Evolutionary conservation across 495 filamentous ascomycete genomes (phyloP).

Genomic region (Pseudevernia furfuracea): DNA sequence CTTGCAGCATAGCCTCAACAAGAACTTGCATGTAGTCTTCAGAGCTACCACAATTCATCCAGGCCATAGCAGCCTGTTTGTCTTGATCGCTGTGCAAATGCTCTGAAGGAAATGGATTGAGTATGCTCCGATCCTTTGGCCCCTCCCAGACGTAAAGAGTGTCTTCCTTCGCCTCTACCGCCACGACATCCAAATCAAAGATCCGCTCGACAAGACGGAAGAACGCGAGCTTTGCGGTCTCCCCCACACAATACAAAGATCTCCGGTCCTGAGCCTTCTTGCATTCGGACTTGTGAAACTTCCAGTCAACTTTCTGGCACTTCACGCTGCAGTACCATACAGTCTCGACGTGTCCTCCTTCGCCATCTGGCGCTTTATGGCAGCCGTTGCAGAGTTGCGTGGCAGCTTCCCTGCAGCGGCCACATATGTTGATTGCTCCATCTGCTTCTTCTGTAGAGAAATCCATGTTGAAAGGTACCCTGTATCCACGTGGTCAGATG

Average conservation of each 20-base stretch:
- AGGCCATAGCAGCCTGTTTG: slow-evolving; percentile 8
- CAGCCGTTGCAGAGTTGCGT: slow-evolving; percentile 7
- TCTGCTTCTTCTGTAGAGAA: not conserved
- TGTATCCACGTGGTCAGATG: not conserved
- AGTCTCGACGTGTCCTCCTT: not conserved
- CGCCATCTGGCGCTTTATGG: not conserved
- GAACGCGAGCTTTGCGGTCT: slow-evolving; percentile 5
- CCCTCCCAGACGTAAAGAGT: not conserved
- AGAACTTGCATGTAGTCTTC: not conserved
- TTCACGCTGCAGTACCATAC: slow-evolving; percentile 13
- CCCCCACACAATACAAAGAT: slow-evolving; percentile 11
- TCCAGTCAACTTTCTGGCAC: slow-evolving; percentile 8
- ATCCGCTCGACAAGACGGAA: not conserved
- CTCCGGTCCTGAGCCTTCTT: slow-evolving; percentile 2
- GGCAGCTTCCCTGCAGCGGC: not conserved
- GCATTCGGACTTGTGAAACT: not conserved
- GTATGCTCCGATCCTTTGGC: not conserved
- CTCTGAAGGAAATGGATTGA: not conserved
- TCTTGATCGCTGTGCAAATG: not conserved
- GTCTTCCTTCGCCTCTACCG: not conserved
- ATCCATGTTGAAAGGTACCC: not conserved
- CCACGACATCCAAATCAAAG: not conserved
- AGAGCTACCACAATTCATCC: not conserved
- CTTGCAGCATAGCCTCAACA: slow-evolving; percentile 7
- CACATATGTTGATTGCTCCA: not conserved